Evolutionary conservation across 2,329 filamentous ascomycete genomes (phyloP).

Genomic region (Neophaeococcomyces aloes): DNA sequence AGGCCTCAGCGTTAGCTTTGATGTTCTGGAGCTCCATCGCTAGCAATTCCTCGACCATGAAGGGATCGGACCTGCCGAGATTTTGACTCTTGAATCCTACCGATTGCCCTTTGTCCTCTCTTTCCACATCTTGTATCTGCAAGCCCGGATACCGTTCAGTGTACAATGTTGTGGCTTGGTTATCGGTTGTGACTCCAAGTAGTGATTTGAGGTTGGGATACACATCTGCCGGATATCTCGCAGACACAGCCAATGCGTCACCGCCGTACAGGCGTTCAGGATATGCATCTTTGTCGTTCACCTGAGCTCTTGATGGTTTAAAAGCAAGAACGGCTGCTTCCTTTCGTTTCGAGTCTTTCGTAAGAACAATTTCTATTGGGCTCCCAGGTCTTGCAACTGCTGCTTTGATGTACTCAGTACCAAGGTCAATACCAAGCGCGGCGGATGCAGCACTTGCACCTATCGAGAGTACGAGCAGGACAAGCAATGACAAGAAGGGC

Average conservation of each 20-base stretch:
- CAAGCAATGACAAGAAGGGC: slow-evolving; percentile 39
- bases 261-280: slow-evolving; percentile 88
- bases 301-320: slow-evolving; percentile 64
- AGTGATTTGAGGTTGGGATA: slow-evolving; percentile 90
- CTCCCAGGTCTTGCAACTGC: slow-evolving; percentile 92
- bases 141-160: slow-evolving; percentile 66
- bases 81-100: slow-evolving; percentile 71
- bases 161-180: slow-evolving; percentile 58
- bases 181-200: slow-evolving; percentile 58
- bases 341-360: slow-evolving; percentile 95
- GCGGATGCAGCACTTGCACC: slow-evolving; percentile 56
- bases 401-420: slow-evolving; percentile 95
- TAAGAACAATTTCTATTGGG: slow-evolving; percentile 93
- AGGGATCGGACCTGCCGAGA: slow-evolving; percentile 51
- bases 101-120: slow-evolving; percentile 47
- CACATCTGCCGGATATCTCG: slow-evolving; percentile 83
- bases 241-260: slow-evolving; percentile 76
- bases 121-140: slow-evolving; percentile 49
- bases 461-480: slow-evolving; percentile 44
- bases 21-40: slow-evolving; percentile 95
- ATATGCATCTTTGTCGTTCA: slow-evolving; percentile 52
- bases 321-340: slow-evolving; percentile 85
- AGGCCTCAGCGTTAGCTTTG: slow-evolving; percentile 70
- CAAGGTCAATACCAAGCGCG: slow-evolving; percentile 85
- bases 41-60: slow-evolving; percentile 80